phyloP scores from a whole-genome alignment of 1,284 basidiomycete genomes.

The Ustilago shanxiensis region DNA sequence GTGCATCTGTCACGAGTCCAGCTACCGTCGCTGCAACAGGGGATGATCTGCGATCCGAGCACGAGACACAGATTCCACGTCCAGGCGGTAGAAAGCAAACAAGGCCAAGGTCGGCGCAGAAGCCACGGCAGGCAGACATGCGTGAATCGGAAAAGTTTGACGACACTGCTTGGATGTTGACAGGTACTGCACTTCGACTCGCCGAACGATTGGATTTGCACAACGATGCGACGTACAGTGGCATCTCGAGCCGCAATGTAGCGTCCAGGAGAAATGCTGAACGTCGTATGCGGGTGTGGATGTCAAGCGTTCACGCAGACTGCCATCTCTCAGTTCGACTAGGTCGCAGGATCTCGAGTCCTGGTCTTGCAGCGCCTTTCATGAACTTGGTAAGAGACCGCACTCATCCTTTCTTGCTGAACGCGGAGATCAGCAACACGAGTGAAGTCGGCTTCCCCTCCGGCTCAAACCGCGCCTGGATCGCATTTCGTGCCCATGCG shows the following conservation, averaged over 20 bases:
- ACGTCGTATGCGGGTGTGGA: conserved; percentile 55
- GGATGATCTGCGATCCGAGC: conserved; percentile 34
- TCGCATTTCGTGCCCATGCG: conserved; percentile 48
- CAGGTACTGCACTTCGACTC: conserved; percentile 50
- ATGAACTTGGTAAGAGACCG: conserved; percentile 54
- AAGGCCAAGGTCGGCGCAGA: conserved; percentile 11
- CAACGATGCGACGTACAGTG: conserved; percentile 50
- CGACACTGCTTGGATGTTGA: conserved; percentile 58
- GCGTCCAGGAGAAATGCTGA: conserved; percentile 49
- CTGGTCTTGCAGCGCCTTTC: conserved; percentile 50
- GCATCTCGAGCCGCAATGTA: conserved; percentile 44
- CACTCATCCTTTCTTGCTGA: conserved; percentile 48
- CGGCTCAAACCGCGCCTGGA: conserved; percentile 50
- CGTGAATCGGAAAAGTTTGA: conserved; percentile 56
- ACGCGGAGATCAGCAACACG: conserved; percentile 45
- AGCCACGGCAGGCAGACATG: conserved; percentile 41
- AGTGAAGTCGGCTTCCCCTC: conserved; percentile 35
- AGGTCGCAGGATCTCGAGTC: conserved; percentile 54
- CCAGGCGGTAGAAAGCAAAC: conserved; percentile 5
- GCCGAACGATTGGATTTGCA: conserved; percentile 57
- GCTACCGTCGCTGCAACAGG: conserved; percentile 22
- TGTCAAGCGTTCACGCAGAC: conserved; percentile 58
- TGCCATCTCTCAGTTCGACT: conserved; percentile 56
- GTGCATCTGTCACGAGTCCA: conserved; percentile 23
- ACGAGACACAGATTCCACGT: conserved; percentile 39